Base-by-base conservation (phyloP, 495 filamentous ascomycete species). In the Aspergillus indologenus region DNA sequence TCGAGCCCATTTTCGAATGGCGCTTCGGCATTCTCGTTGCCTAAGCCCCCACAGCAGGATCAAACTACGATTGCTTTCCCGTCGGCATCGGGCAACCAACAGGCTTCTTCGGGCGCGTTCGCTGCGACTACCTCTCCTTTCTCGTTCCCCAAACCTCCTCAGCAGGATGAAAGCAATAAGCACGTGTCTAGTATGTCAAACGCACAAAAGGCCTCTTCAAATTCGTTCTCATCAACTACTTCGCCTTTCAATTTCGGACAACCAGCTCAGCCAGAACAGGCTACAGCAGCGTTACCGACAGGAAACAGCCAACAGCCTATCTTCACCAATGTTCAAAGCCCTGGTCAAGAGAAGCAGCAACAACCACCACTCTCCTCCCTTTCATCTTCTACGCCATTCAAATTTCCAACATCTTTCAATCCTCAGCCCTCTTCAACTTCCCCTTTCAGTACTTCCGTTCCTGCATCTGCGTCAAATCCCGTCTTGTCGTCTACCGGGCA, bases 401-500 rank as follows among this genome's bases (percentile, higher is more conserved):
- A 54, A 19, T 51, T 59, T 40, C 45, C 58, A 21, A 56, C 29
- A 40, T 7, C 29, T 21, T 21, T 57, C 34, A 47, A 48, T 29
- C 8, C 52, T 7, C 43, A 44, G 18, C 31, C 51, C 26, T 9
- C 52, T 14, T 12, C 61, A 6, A 17, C 52, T 15, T 63, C 64
- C 1, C 59, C 51, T 0, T 61, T 62, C n/a, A 53, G 48, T 45
- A 18, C 47, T 51, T 50, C 63, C 20, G 34, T 47, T 46, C 31
- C 52, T 29, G 54, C 51, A 29, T 14, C 56, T 21, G 22, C 20
- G 29, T 14, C 48, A 11, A 50, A 54, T 21, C 45, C 57, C 31
- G 31, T 54, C 26, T 23, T 12, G 3, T 11, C 46, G n/a, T 53
- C 62, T 64, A 52, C 57, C 50, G 58, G 60, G 24, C 60, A 66